Evolutionary conservation across 2,329 filamentous ascomycete species (phyloP).

Genomic region (Xylaria sp.): DNA sequence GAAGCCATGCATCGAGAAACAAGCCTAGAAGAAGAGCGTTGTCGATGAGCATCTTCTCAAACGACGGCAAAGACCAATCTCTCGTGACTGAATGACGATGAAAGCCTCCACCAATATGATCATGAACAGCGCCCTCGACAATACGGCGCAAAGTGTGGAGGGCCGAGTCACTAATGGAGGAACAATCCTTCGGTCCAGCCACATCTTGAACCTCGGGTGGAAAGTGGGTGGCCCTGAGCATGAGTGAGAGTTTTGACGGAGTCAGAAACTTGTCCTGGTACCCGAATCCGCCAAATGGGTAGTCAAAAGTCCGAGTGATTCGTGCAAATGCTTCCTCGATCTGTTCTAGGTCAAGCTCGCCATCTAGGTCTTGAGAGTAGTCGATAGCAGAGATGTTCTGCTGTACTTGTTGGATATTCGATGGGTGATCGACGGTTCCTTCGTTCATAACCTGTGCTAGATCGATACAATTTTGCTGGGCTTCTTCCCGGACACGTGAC

Average conservation of each 20-base stretch:
- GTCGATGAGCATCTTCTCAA: slow-evolving; percentile 96
- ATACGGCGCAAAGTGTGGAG: slow-evolving; percentile 81
- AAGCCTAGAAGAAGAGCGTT: slow-evolving; percentile 84
- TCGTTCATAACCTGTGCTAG: slow-evolving; percentile 88
- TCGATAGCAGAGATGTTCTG: slow-evolving; percentile 20
- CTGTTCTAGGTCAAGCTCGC: slow-evolving; percentile 79
- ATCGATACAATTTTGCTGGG: slow-evolving; percentile 79
- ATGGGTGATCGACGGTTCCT: slow-evolving; percentile 54
- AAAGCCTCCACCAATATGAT: slow-evolving; percentile 63
- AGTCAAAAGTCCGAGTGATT: slow-evolving; percentile 81
- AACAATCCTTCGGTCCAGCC: slow-evolving; percentile 81
- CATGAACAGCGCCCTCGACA: slow-evolving; percentile 58
- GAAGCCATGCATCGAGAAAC: slow-evolving; percentile 85
- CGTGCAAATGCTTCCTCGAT: slow-evolving; percentile 87
- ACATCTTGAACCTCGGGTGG: slow-evolving; percentile 78
- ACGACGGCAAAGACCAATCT: slow-evolving; percentile 94
- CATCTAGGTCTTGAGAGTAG: slow-evolving; percentile 61
- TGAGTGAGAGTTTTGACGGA: slow-evolving; percentile 80
- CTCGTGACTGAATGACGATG: slow-evolving; percentile 84
- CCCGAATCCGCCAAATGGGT: slow-evolving; percentile 79
- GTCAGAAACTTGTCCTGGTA: slow-evolving; percentile 87
- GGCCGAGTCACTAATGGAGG: slow-evolving; percentile 77
- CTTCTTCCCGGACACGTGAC: slow-evolving; percentile 79
- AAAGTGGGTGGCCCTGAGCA: slow-evolving; percentile 76
- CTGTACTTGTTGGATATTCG: slow-evolving; percentile 15